Percentiles rank a stretch among this genome's conserved stretches.
Evolutionary conservation across 2,329 filamentous ascomycete genomes (phyloP).

Genomic region (Lachnellula occidentalis): DNA sequence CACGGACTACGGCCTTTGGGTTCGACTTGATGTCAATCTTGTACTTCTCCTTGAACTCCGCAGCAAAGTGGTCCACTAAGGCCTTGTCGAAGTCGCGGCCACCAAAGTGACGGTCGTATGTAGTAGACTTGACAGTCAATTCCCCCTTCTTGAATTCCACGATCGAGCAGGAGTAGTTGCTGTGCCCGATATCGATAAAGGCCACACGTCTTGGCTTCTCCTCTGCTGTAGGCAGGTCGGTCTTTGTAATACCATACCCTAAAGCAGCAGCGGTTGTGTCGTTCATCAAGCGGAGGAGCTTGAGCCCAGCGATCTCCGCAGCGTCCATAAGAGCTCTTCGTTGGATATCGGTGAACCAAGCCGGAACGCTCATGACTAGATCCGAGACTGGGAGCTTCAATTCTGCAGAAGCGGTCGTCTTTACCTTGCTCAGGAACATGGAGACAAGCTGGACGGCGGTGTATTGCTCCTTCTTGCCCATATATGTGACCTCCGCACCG

Average conservation of each 20-base stretch:
- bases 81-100: constrained; percentile 96
- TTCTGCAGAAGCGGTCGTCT: constrained; percentile 79
- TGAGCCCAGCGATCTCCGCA: constrained; percentile 87
- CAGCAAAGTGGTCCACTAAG: constrained; percentile 87
- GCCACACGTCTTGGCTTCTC: constrained; percentile 88
- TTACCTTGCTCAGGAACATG: constrained; percentile 95
- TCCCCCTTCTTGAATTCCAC: constrained; percentile 98
- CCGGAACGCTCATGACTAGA: constrained; percentile 87
- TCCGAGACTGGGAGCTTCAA: constrained; percentile 88
- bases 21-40: constrained; percentile 93
- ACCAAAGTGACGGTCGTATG: constrained; percentile 94
- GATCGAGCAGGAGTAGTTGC: constrained; percentile 89
- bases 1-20: constrained; percentile 82
- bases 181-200: constrained; percentile 94
- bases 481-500: constrained; percentile 86
- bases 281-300: constrained; percentile 91
- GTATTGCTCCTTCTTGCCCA: constrained; percentile 93
- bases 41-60: constrained; percentile 96
- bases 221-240: constrained; percentile 80
- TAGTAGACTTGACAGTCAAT: constrained; percentile 84
- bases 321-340: constrained; percentile 85
- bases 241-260: constrained; percentile 96
- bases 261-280: constrained; percentile 95
- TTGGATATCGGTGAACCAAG: constrained; percentile 96
- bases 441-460: constrained; percentile 88